Conservation (phyloP, 257 asterid genomes). For the Scutellaria baicalensis region DNA sequence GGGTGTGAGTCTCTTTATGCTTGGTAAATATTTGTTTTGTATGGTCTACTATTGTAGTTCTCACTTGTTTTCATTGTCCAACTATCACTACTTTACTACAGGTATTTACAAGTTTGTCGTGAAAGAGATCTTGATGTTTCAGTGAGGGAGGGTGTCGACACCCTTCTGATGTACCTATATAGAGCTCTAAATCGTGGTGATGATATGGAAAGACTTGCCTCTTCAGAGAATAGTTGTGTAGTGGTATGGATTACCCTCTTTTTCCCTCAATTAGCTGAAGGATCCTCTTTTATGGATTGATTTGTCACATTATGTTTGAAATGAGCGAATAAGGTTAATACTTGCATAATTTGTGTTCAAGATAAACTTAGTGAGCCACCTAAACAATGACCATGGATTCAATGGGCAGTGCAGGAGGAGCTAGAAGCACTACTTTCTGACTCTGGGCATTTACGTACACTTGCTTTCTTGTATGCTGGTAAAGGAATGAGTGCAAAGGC, state of each 20-base stretch:
- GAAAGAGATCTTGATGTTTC: conserved; percentile 54
- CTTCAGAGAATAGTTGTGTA: conserved; percentile 77
- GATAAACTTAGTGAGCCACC: conserved; percentile 1
- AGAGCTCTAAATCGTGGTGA: conserved; percentile 71
- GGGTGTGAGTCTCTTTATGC: background rate
- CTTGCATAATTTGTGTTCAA: background rate
- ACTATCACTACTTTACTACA: conserved; percentile 23
- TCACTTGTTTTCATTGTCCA: conserved; percentile 6
- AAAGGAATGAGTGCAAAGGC: conserved; percentile 91
- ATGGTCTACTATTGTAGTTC: conserved; percentile 7
- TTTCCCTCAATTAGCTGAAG: background rate
- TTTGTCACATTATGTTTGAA: background rate
- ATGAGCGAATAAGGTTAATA: background rate
- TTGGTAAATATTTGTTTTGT: background rate
- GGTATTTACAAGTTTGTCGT: conserved; percentile 79
- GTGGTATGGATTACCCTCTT: conserved; percentile 56
- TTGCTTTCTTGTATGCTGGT: conserved; percentile 88
- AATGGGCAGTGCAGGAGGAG: conserved; percentile 99
- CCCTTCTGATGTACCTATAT: conserved; percentile 84
- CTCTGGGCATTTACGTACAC: conserved; percentile 90
- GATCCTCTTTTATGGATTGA: background rate
- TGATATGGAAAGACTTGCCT: conserved; percentile 92
- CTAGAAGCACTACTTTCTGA: conserved; percentile 78
- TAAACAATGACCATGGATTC: conserved; percentile 43
- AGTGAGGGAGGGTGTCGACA: conserved; percentile 91